These are phyloP conservation scores for Vigna reflexopilosa DNA, from an alignment of 306 rosid genomes.

Conservation along the genomic window DNA sequence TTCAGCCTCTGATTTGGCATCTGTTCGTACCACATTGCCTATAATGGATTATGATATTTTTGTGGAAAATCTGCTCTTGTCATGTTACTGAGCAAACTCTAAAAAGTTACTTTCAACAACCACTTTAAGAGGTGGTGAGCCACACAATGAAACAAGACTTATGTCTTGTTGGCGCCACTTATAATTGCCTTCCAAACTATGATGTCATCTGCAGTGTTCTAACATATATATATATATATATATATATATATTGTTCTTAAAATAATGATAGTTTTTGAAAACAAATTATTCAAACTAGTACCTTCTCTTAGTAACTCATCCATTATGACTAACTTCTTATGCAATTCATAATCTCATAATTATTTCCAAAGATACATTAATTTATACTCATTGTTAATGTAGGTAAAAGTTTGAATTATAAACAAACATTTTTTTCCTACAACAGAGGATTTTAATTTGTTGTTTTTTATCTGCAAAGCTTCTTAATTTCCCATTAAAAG, in stretches of 20 bases:
- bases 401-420: background rate
- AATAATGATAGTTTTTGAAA: background rate
- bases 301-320: background rate
- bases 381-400: background rate
- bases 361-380: background rate
- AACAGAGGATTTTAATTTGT: no score
- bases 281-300: background rate
- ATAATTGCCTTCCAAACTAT: constrained; percentile 12
- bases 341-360: background rate
- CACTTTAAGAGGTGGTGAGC: constrained; percentile 11
- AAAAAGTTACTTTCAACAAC: constrained; percentile 12
- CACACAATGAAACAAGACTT: background rate
- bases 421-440: background rate
- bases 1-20: constrained; percentile 18
- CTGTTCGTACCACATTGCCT: constrained; percentile 4
- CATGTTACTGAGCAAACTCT: constrained; percentile 30
- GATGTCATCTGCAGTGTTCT: constrained; percentile 20
- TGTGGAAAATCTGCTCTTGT: constrained; percentile 4
- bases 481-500: no score
- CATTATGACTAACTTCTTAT: background rate
- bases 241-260: no score
- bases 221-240: background rate
- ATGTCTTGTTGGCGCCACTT: constrained; percentile 25
- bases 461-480: no score
- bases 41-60: constrained; percentile 3